Evolutionary conservation across 176 grass and related monocot species (phyloP), one percentile per base, ranked within the genome.

Genomic region (Areca catechu): DNA sequence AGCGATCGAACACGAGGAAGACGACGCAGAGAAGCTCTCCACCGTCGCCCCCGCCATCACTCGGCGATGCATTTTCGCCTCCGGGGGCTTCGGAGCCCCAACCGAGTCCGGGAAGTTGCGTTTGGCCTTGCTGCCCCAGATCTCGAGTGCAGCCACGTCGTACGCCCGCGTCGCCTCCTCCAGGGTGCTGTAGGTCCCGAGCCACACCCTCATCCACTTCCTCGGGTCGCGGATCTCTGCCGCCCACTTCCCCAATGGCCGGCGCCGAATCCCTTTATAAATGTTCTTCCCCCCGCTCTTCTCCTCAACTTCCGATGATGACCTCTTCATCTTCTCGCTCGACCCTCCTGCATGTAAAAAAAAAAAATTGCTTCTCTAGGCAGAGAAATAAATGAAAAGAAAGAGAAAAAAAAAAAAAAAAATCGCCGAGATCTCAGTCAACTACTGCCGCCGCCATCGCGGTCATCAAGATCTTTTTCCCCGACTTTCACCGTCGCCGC

Each of bases 31-130:
- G 2, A 24, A 58, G 24, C 24, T 58, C 56, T 58, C 56, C 56
- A 24, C 55, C 48, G 66, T 61, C 79, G 16, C n/a, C n/a, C n/a
- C 79, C 61, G 22, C 66, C 57, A 10, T 55, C 65, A 69, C 78
- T 63, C 63, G 37, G 16, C 29, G 19, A 19, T 49, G 21, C 66
- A 9, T 7, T n/a, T 4, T 49, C 17, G 21, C 5, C n/a, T 16
- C 21, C 23, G 16, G 27, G 15, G 16, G n/a, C 24, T 14, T 43
- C 34, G 34, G 34, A 43, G 34, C 34, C 34, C 9, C 34, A 10
- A 43, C 34, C 1, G 16, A n/a, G 19, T 49, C 18, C 4, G 61
- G 61, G 61, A 63, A 63, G 61, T 63, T 63, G 61, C 49, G 61
- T 20, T 63, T 63, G 4, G 61, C 61, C 37, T 63, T 63, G 43